phyloP scores from a whole-genome alignment of 176 grass and related monocot species.

The Oryza coarctata region DNA sequence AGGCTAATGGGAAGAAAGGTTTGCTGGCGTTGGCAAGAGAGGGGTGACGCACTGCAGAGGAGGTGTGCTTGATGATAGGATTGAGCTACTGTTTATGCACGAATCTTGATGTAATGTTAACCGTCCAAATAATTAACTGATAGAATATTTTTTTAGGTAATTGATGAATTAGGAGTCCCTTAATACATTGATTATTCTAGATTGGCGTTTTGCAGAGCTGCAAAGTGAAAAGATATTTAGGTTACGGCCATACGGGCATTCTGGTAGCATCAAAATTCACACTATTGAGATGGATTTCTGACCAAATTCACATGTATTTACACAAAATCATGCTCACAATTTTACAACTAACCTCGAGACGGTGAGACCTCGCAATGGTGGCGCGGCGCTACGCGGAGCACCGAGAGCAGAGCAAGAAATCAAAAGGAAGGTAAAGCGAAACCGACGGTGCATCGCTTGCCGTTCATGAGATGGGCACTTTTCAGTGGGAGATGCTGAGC shows the following conservation, averaged over 20 bases:
- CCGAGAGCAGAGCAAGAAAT: background rate
- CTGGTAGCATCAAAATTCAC: background rate
- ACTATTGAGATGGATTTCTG: background rate
- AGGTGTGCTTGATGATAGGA: too few species aligned
- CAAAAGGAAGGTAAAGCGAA: background rate
- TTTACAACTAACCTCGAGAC: background rate
- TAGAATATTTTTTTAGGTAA: too few species aligned
- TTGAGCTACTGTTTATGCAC: too few species aligned
- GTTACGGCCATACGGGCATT: background rate
- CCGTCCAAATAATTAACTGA: too few species aligned
- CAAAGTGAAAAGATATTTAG: background rate
- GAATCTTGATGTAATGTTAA: too few species aligned
- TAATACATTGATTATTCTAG: background rate
- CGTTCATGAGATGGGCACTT: background rate
- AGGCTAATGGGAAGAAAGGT: too few species aligned
- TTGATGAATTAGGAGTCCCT: too few species aligned
- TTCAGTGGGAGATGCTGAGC: conserved; percentile 34
- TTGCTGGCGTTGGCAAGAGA: too few species aligned
- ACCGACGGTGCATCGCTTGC: background rate
- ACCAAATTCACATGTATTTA: background rate
- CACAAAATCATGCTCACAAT: background rate
- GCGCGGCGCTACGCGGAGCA: background rate
- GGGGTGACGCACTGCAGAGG: too few species aligned
- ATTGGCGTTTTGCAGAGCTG: background rate
- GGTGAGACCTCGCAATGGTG: background rate